Evolutionary conservation across 1,284 basidiomycete genomes (phyloP).

Genomic region (Agroathelia rolfsii): DNA sequence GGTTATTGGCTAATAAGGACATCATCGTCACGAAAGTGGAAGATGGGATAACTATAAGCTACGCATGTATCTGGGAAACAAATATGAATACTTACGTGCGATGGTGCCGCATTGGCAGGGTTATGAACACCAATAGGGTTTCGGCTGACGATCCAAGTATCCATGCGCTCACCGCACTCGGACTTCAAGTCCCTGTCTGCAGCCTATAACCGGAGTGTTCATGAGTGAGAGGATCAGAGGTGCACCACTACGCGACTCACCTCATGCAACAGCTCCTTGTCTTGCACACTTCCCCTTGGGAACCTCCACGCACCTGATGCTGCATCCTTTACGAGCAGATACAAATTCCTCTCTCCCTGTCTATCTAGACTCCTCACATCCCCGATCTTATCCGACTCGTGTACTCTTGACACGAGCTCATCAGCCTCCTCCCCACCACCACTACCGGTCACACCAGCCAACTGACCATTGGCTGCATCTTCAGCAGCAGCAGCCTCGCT

Average conservation of each 20-base stretch:
- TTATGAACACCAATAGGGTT: conserved; percentile 66
- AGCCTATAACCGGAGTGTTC: conserved; percentile 32
- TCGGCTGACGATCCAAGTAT: conserved; percentile 73
- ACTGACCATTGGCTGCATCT: conserved; percentile 46
- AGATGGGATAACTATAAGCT: no score
- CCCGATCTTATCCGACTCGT: conserved; percentile 49
- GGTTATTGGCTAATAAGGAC: conserved; percentile 33
- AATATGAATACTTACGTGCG: no score
- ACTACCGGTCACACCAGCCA: conserved; percentile 23
- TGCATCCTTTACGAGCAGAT: conserved; percentile 56
- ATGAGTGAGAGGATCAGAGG: conserved; percentile 5
- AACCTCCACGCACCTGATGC: conserved; percentile 69
- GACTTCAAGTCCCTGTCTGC: conserved; percentile 56
- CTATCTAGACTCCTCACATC: conserved; percentile 76
- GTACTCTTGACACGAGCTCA: conserved; percentile 46
- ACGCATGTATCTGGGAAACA: no score
- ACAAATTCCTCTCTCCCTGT: conserved; percentile 77
- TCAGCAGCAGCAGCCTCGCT: conserved; percentile 45
- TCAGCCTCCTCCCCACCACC: conserved; percentile 49
- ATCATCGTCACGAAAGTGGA: no score
- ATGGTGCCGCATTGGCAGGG: conserved; percentile 28
- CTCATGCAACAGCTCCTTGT: conserved; percentile 61
- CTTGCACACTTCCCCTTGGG: conserved; percentile 58
- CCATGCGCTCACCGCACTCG: conserved; percentile 67
- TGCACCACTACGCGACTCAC: conserved; percentile 25